phyloP scores from a whole-genome alignment of 768 basidiomycete genomes.

The Termitomyces sp. region DNA sequence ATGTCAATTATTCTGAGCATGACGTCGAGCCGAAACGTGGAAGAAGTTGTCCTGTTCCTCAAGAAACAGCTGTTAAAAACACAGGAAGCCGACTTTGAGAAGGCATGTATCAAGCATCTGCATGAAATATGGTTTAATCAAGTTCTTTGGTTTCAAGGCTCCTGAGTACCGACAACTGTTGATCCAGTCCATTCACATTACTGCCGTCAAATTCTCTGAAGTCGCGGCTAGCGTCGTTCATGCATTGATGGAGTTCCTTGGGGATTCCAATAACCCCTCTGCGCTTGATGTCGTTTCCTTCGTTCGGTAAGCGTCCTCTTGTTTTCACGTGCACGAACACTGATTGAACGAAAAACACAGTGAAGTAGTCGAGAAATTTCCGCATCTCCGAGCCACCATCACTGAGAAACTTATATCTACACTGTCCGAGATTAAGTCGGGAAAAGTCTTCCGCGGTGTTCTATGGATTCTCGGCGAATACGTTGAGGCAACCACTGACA shows the following conservation, averaged over 20 bases:
- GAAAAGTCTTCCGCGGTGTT: conserved; percentile 94
- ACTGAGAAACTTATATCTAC: conserved; percentile 80
- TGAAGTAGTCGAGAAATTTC: conserved; percentile 98
- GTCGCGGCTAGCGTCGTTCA: conserved; percentile 95
- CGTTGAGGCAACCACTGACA: conserved; percentile 59
- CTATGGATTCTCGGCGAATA: conserved; percentile 99
- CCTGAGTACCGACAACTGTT: conserved; percentile 93
- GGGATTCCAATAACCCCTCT: conserved; percentile 91
- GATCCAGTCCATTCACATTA: conserved; percentile 95
- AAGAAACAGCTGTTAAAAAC: conserved; percentile 98
- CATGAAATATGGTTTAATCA: background rate
- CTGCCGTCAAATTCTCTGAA: conserved; percentile 94
- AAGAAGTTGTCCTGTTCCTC: conserved; percentile 92
- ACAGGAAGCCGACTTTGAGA: conserved; percentile 88
- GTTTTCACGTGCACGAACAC: background rate
- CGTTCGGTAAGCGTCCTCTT: conserved; percentile 30
- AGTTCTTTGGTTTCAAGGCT: conserved; percentile 42
- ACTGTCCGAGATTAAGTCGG: conserved; percentile 85
- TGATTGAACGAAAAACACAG: conserved; percentile 26
- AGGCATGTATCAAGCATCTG: conserved; percentile 39
- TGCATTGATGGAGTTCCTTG: conserved; percentile 89
- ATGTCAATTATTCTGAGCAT: conserved; percentile 86
- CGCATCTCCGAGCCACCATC: conserved; percentile 73
- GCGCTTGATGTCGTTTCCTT: conserved; percentile 90
- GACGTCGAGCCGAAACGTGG: conserved; percentile 91